Percentiles rank a stretch among this genome's conserved stretches.
Evolutionary conservation across 768 basidiomycete species (phyloP).

Genomic region (Tylopilus vinaceipallidus): DNA sequence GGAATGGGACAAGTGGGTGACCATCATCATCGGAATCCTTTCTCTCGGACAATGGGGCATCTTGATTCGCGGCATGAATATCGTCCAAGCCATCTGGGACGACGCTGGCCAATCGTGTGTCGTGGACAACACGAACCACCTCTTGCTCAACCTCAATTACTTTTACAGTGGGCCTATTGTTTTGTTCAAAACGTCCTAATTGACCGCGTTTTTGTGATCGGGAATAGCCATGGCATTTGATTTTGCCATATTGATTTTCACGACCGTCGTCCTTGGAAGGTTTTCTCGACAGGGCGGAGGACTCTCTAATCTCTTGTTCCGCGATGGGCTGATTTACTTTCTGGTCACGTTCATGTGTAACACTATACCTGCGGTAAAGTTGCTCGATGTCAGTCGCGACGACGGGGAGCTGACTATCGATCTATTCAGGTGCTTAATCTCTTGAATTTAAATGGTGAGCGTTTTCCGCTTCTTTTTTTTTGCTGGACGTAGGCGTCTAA

Average conservation of each 20-base stretch:
- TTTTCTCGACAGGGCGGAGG: slow-evolving; percentile 45
- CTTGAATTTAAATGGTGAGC: slow-evolving; percentile 26
- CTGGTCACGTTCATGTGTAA: slow-evolving; percentile 64
- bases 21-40: slow-evolving; percentile 49
- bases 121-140: slow-evolving; percentile 51
- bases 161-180: slow-evolving; percentile 58
- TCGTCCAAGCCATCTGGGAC: slow-evolving; percentile 58
- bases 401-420: background rate
- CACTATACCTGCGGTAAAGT: slow-evolving; percentile 63
- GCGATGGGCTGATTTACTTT: slow-evolving; percentile 73
- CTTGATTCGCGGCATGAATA: slow-evolving; percentile 66
- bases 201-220: background rate
- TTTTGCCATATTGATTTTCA: slow-evolving; percentile 55
- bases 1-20: slow-evolving; percentile 54
- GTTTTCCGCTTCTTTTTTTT: background rate
- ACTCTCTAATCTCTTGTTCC: slow-evolving; percentile 68
- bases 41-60: slow-evolving; percentile 65
- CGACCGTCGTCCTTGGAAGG: slow-evolving; percentile 49
- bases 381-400: background rate
- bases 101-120: slow-evolving; percentile 40
- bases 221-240: slow-evolving; percentile 67
- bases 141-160: slow-evolving; percentile 61
- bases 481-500: background rate
- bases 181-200: background rate
- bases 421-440: slow-evolving; percentile 23